Evolutionary conservation across 805 yeast genomes (phyloP), one percentile per base, ranked within the genome.

Genomic region (Blastobotrys terrestris): DNA sequence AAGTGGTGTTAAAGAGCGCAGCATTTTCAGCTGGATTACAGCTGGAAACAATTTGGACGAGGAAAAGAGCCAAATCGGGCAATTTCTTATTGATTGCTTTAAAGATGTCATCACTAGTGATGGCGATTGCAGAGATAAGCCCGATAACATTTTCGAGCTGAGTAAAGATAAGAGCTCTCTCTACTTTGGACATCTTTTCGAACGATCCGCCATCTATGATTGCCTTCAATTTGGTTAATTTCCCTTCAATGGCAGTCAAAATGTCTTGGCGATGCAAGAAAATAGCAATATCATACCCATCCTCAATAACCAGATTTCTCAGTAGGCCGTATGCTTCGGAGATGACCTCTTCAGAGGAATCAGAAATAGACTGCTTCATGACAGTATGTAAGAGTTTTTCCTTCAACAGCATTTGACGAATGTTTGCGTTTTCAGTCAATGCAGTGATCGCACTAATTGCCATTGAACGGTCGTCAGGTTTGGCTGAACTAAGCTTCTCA

Each of bases 291-390:
- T 88, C 95, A 60, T 87, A 84, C 18, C 97, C 97, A 68, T 90
- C 96, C 63, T 88, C 96, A 50, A 88, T 74, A 2, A 85, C 84
- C 52, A 92, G 64, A 63, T 86, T 89, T 65, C 96, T 78, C 57
- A 94, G 70, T 20, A 92, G 72, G 1, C 96, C 97, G 60, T 81
- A 84, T 1, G 92, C 76, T 61, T 86, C 95, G 18, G 86, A 85
- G 16, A 87, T 84, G 45, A 88, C 80, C 59, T 89, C 96, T 52
- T 82, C 83, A 58, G 84, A 77, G 18, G 76, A 64, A 64, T 88
- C 96, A 45, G 78, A 79, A 19, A 91, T 67, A 31, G 83, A 74
- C 54, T 83, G 81, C 19, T 83, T 82, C 68, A 89, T 58, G 0
- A 90, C 64, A 1, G 79, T 75, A 42, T 80, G 80, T 8, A 91